phyloP scores from a whole-genome alignment of 257 asterid species.

The Marsdenia floribunda region DNA sequence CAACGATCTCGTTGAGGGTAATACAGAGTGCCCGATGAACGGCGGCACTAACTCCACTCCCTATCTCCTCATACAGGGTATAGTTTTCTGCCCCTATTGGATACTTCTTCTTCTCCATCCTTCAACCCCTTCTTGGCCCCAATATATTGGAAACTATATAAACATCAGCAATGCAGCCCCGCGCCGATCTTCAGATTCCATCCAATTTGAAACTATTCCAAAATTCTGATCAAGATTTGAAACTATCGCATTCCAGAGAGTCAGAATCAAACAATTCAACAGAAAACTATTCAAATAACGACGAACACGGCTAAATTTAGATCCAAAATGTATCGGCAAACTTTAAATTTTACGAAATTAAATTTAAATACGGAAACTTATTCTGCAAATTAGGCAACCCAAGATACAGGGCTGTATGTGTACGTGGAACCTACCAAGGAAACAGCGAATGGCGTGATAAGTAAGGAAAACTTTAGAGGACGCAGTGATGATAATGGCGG shows the following conservation, averaged over 20 bases:
- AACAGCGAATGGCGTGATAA: slow-evolving; percentile 4
- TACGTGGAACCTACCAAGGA: background rate
- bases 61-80: slow-evolving; percentile 73
- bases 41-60: slow-evolving; percentile 88
- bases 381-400: slow-evolving; percentile 9
- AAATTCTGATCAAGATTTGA: background rate
- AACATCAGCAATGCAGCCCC: background rate
- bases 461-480: background rate
- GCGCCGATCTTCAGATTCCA: slow-evolving; percentile 28
- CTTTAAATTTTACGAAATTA: background rate
- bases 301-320: slow-evolving; percentile 14
- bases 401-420: too few relatives aligned
- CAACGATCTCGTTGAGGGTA: slow-evolving; percentile 65
- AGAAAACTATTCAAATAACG: background rate
- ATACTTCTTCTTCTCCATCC: slow-evolving; percentile 77
- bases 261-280: too few relatives aligned
- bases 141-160: background rate
- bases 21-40: slow-evolving; percentile 83
- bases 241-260: slow-evolving; percentile 1
- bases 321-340: slow-evolving; percentile 16
- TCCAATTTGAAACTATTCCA: too few relatives aligned
- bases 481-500: slow-evolving; percentile 1
- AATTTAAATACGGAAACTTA: background rate
- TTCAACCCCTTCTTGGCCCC: background rate
- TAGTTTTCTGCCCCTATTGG: slow-evolving; percentile 92